These are phyloP conservation scores for Penicillium thymicola DNA, from an alignment of 2,329 filamentous ascomycete species.

Conservation along the genomic window DNA sequence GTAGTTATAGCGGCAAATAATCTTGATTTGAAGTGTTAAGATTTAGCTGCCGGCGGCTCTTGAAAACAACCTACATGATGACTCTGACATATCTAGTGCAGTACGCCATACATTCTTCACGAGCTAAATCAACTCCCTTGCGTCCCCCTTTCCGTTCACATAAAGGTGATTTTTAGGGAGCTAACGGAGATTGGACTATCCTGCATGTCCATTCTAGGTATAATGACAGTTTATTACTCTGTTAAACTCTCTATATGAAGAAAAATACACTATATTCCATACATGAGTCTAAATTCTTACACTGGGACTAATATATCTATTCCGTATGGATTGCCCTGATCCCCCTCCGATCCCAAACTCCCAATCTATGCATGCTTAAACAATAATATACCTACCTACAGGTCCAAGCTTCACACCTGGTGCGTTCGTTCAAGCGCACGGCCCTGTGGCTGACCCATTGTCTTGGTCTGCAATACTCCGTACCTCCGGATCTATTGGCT, in stretches of 20 bases:
- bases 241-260: neutral
- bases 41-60: slow-evolving; percentile 7
- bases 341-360: neutral
- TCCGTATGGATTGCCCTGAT: neutral
- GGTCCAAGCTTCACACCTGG: slow-evolving; percentile 1
- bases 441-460: slow-evolving; percentile 5
- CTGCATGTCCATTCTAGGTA: neutral
- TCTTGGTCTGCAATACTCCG: neutral
- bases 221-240: neutral
- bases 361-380: neutral
- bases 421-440: slow-evolving; percentile 1
- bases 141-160: neutral
- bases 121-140: slow-evolving; percentile 1
- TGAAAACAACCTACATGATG: neutral
- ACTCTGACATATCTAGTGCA: neutral
- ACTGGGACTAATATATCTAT: neutral
- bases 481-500: neutral
- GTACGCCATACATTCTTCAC: neutral
- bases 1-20: neutral
- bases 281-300: neutral
- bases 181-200: slow-evolving; percentile 5
- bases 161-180: neutral
- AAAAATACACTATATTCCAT: neutral
- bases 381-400: neutral
- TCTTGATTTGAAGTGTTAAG: neutral